Evolutionary conservation across 2,329 filamentous ascomycete species (phyloP), one percentile per base, ranked within the genome.

Genomic region (Penicillium sp.): DNA sequence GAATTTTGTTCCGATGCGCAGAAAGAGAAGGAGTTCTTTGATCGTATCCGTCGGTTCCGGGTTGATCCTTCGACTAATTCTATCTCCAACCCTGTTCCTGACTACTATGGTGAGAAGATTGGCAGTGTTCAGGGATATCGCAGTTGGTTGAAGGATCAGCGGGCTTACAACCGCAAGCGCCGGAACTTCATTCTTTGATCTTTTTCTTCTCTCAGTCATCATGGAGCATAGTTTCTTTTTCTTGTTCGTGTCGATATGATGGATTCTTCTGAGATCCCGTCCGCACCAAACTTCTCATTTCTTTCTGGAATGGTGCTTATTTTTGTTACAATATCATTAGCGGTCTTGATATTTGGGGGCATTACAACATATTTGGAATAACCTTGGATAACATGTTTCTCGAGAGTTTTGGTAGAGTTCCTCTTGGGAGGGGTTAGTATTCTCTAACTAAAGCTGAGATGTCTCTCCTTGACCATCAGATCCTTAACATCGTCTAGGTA

Each of bases 71-170:
- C 85, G 13, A 86, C 87, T 46, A 95, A 90, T 55, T 95, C 89
- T 34, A 85, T 93, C 60, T 82, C 88, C 44, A 97, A 97, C 75
- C 93, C 93, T 14, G 88, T 95, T 1, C 91, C 92, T 36, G 93
- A 99, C 69, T 99, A 95, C 74, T 99, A 99, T 65, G 93, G 93
- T 63, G 93, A 99, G 76, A 97, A 96, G 80, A 95, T 99, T 63
- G 88, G 88, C 43, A 95, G 90, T 63, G 89, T 97, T 18, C 80
- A 84, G 46, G 91, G 89, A 39, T 99, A 97, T 71, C 79, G 93
- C 64, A 86, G 89, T 70, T 99, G 93, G 93, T 75, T 99, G 64
- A 97, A 95, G 78, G 93, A 99, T 67, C 93, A 97, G 77, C 80
- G 92, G 55, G 92, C 91, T 9, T 99, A 95, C 75, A 95, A 95